phyloP scores from a whole-genome alignment of 306 rosid species.

The Casuarina equisetifolia region DNA sequence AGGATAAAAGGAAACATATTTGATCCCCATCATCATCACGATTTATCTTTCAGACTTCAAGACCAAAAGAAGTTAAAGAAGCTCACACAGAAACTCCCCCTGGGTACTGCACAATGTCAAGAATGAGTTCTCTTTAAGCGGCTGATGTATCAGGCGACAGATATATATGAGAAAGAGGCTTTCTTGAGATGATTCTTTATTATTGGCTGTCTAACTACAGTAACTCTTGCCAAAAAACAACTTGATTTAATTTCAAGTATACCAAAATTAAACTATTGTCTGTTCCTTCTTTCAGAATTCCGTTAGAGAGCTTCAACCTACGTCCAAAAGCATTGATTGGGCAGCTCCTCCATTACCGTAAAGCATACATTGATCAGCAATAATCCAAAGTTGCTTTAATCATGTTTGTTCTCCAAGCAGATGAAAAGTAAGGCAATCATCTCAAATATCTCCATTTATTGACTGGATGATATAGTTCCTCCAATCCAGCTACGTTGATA shows the following conservation, averaged over 20 bases:
- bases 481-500: not conserved
- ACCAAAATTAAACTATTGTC: not conserved
- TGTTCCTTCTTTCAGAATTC: not conserved
- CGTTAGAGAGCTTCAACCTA: not conserved
- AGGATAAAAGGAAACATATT: not conserved
- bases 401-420: not conserved
- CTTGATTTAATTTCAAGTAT: not conserved
- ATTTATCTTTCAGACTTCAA: not conserved
- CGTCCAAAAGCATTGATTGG: not conserved
- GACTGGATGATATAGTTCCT: not conserved
- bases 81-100: not conserved
- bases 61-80: not conserved
- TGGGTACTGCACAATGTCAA: not conserved
- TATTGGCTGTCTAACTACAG: not conserved
- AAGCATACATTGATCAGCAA: not conserved
- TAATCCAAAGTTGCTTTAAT: not conserved
- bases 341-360: not conserved
- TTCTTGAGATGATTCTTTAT: not conserved
- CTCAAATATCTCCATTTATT: not conserved
- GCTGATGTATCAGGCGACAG: not conserved
- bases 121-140: not conserved
- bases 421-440: not conserved
- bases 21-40: not conserved
- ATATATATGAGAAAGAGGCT: not conserved
- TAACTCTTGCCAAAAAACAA: not conserved